These are phyloP conservation scores for Pontederia paniculata DNA, from an alignment of 176 grass and related monocot species.

Conservation along the genomic window DNA sequence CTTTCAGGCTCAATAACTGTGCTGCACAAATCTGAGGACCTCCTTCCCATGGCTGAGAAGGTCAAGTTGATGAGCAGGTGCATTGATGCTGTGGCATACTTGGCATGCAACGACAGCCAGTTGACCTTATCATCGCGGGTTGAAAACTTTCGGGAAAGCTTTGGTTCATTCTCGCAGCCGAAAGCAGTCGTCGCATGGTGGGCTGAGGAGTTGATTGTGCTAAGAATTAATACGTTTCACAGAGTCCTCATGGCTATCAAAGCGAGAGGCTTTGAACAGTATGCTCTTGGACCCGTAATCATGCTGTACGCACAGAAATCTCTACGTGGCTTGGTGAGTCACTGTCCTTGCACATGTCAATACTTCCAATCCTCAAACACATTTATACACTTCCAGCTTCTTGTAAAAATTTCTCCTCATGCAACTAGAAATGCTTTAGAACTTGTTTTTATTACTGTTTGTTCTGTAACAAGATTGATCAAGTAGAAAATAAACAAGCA, in stretches of 20 bases:
- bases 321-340: conserved; percentile 59
- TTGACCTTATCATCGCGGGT: conserved; percentile 14
- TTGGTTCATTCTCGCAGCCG: conserved; percentile 23
- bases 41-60: conserved; percentile 62
- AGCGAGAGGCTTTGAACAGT: conserved; percentile 53
- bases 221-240: conserved; percentile 72
- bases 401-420: not conserved
- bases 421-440: not conserved
- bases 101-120: conserved; percentile 31
- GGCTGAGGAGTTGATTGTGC: conserved; percentile 61
- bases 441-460: not conserved
- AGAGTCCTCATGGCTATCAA: conserved; percentile 77
- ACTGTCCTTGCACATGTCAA: not conserved
- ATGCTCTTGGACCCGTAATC: conserved; percentile 62
- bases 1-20: conserved; percentile 59
- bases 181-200: conserved; percentile 60
- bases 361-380: not conserved
- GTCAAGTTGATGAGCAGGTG: conserved; percentile 46
- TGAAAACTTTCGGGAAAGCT: not conserved
- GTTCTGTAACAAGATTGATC: too few species aligned
- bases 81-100: conserved; percentile 56
- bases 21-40: conserved; percentile 48
- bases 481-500: too few species aligned
- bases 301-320: conserved; percentile 97
- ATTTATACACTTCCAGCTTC: too few species aligned